Base-by-base conservation (phyloP, 768 basidiomycete genomes). In the Amanita muscaria region DNA sequence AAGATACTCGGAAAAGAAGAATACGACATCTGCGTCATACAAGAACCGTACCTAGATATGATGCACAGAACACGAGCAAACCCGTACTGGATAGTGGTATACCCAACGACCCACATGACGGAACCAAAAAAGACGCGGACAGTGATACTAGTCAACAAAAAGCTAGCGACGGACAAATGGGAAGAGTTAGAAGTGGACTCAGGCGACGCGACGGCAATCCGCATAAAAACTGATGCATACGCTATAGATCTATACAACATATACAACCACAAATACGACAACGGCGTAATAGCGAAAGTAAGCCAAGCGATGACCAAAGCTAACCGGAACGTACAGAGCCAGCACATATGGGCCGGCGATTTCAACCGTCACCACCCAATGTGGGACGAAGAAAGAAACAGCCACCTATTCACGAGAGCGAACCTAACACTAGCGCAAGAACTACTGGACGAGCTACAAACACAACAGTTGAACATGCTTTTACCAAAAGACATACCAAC, bases 331-430 rank as follows among this genome's bases (percentile, higher is more conserved):
- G n/a, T n/a, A n/a, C n/a, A n/a, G n/a, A 37, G 47, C 15, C 53
- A 53, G 12, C 38, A 40, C 24, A 40, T 68, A 6, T 64, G 59
- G 63, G 45, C 58, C 0, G 68, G 68, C 0, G 63, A 69, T 52
- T 69, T 71, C 55, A 71, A 71, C 51, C 47, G 58, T 1, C 66
- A 71, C 39, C 65, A 68, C 51, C 61, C 64, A 0, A 9, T 60
- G 2, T 70, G 69, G 68, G 67, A 70, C 18, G 31, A 51, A 27
- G 40, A 51, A 1, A 40, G 44, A 11, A 48, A 53, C 23, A 1
- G 1, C 0, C 56, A 60, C 5, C 54, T 66, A 0, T 59, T 63
- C 14, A 56, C 51, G 3, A 2, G 11, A 10, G 6, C 38, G 2
- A 39, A 39, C 38, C 11, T 39, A 1, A 10, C n/a, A 2, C 11